These are phyloP conservation scores for Alternaria arbusti DNA, from an alignment of 2,329 filamentous ascomycete genomes.

Conservation along the genomic window DNA sequence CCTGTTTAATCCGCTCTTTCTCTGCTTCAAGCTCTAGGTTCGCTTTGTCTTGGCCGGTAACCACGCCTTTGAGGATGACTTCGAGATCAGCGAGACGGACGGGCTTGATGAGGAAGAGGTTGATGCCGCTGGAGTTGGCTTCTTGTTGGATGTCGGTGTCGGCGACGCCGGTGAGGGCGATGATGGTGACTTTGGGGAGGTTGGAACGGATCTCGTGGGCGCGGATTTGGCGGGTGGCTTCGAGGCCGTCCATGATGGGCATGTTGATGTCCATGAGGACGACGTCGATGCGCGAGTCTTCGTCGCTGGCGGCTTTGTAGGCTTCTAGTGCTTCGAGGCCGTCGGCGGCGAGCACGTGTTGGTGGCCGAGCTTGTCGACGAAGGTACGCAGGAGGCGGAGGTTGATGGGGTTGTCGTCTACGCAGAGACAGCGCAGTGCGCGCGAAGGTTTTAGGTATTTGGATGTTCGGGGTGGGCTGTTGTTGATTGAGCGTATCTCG, in stretches of 20 bases:
- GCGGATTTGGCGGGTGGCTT: slow-evolving; percentile 50
- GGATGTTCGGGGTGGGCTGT: slow-evolving; percentile 25
- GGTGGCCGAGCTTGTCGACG: slow-evolving; percentile 43
- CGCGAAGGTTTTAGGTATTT: slow-evolving; percentile 21
- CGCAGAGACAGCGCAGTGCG: slow-evolving; percentile 43
- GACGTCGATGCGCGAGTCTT: slow-evolving; percentile 33
- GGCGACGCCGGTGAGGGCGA: slow-evolving; percentile 61
- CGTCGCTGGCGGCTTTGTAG: slow-evolving; percentile 30
- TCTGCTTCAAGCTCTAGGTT: slow-evolving; percentile 22
- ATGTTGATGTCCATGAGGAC: slow-evolving; percentile 48
- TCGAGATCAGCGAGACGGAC: slow-evolving; percentile 55
- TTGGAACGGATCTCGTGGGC: slow-evolving; percentile 54
- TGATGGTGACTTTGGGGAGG: slow-evolving; percentile 54
- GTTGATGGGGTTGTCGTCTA: slow-evolving; percentile 52
- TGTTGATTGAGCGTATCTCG: slow-evolving; percentile 31
- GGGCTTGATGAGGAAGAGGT: slow-evolving; percentile 63
- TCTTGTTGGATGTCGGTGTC: slow-evolving; percentile 58
- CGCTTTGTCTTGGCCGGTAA: slow-evolving; percentile 36
- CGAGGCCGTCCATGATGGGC: slow-evolving; percentile 49
- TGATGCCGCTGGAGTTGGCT: slow-evolving; percentile 60
- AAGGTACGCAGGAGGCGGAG: slow-evolving; percentile 46
- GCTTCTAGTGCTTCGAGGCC: slow-evolving; percentile 46
- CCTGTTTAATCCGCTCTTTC: slow-evolving; percentile 8
- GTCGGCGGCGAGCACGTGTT: slow-evolving; percentile 41
- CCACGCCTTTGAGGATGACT: slow-evolving; percentile 46